Conservation (phyloP, 2,329 filamentous ascomycete species). For the Fusarium sp. region DNA sequence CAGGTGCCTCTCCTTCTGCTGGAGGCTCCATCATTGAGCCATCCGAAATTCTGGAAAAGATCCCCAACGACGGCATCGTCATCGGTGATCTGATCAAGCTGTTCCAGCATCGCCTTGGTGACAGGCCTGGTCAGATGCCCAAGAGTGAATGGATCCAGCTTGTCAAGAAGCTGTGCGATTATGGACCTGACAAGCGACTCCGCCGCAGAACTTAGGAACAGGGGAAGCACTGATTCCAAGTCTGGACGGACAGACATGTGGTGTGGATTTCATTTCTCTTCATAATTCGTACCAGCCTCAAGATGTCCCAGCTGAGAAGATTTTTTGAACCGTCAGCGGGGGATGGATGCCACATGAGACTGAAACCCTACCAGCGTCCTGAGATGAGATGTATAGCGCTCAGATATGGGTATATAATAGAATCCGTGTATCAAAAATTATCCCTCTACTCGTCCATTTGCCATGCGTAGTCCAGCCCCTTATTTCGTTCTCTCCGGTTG, state of each 20-base stretch:
- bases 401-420: slow-evolving; percentile 39
- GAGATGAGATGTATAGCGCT: slow-evolving; percentile 13
- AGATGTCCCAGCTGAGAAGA: not conserved
- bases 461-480: slow-evolving; percentile 89
- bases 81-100: slow-evolving; percentile 62
- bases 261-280: slow-evolving; percentile 13
- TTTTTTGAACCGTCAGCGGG: not conserved
- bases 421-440: slow-evolving; percentile 16
- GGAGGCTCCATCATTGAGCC: slow-evolving; percentile 52
- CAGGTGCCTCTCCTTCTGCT: slow-evolving; percentile 50
- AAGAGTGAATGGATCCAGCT: slow-evolving; percentile 65
- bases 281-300: not conserved
- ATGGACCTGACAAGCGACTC: slow-evolving; percentile 62
- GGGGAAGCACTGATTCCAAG: slow-evolving; percentile 1
- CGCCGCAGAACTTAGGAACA: slow-evolving; percentile 50
- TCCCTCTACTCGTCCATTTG: slow-evolving; percentile 83
- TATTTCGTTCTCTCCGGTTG: slow-evolving; percentile 77
- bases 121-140: slow-evolving; percentile 59
- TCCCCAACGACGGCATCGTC: slow-evolving; percentile 62
- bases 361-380: not conserved
- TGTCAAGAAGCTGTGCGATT: slow-evolving; percentile 63
- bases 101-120: slow-evolving; percentile 63
- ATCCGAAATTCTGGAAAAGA: slow-evolving; percentile 62
- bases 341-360: slow-evolving; percentile 2
- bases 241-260: slow-evolving; percentile 6